Evolutionary conservation across 2,329 filamentous ascomycete genomes (phyloP).

Genomic region (Trichoderma pleuroti): DNA sequence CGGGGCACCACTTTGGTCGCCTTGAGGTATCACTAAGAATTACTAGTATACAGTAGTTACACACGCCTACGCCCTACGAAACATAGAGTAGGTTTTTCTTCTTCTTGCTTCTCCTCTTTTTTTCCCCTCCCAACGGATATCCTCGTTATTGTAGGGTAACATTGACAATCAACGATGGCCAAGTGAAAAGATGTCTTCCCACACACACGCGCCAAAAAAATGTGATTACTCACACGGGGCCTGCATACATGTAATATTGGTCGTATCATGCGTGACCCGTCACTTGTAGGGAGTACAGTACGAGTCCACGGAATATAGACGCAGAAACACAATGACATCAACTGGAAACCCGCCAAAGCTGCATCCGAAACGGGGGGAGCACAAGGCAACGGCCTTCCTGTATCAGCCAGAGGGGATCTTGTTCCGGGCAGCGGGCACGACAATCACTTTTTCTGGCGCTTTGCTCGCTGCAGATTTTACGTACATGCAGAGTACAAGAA

Average conservation of each 20-base stretch:
- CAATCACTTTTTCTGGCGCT: neutral
- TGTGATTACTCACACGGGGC: neutral
- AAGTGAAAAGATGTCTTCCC: neutral
- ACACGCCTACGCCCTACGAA: neutral
- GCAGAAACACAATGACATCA: neutral
- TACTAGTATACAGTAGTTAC: neutral
- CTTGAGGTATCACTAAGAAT: neutral
- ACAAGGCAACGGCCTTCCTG: neutral
- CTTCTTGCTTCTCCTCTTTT: neutral
- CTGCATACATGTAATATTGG: neutral
- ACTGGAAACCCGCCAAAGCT: neutral
- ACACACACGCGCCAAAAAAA: neutral
- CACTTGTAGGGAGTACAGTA: neutral
- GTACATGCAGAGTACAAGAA: neutral
- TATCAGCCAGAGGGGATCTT: conserved; percentile 15
- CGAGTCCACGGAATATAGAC: neutral
- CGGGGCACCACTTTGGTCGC: neutral
- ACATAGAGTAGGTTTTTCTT: neutral
- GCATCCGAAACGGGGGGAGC: neutral
- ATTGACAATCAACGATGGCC: neutral
- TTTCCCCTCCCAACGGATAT: neutral
- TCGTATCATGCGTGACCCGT: neutral
- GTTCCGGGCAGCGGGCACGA: conserved; percentile 6
- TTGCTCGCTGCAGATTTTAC: neutral
- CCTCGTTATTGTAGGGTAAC: neutral